These are phyloP conservation scores for Syzygium grande DNA, from an alignment of 345 rosid species.

Conservation along the genomic window DNA sequence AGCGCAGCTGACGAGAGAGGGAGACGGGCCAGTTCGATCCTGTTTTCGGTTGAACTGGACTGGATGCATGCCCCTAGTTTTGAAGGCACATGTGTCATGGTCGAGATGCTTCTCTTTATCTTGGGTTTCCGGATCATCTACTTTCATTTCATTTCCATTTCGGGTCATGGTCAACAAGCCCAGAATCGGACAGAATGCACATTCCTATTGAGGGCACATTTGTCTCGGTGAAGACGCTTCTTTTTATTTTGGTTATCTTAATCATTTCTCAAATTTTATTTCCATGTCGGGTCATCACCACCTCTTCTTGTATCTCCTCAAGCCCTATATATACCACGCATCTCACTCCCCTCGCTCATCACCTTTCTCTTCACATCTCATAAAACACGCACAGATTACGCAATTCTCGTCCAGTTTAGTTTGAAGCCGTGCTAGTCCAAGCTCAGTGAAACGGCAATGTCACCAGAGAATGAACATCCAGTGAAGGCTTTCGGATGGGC, in stretches of 20 bases:
- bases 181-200: not conserved
- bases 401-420: not conserved
- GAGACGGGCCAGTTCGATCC: not conserved
- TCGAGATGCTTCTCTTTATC: not conserved
- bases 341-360: not conserved
- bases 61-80: not conserved
- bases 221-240: not conserved
- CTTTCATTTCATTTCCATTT: not conserved
- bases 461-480: slow-evolving; percentile 9
- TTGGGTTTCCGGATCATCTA: not conserved
- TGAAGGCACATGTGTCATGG: not conserved
- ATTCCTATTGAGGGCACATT: not conserved
- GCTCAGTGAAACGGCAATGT: not conserved
- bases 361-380: not conserved
- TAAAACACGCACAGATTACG: not conserved
- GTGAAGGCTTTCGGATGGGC: slow-evolving; percentile 14
- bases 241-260: not conserved
- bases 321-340: not conserved
- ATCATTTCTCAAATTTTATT: not conserved
- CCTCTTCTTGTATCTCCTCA: not conserved
- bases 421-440: not conserved
- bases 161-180: not conserved
- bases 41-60: not conserved
- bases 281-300: not conserved
- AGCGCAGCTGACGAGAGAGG: not conserved